Evolutionary conservation across 2,329 filamentous ascomycete genomes (phyloP).

Genomic region (Aspergillus pseudoglaucus): DNA sequence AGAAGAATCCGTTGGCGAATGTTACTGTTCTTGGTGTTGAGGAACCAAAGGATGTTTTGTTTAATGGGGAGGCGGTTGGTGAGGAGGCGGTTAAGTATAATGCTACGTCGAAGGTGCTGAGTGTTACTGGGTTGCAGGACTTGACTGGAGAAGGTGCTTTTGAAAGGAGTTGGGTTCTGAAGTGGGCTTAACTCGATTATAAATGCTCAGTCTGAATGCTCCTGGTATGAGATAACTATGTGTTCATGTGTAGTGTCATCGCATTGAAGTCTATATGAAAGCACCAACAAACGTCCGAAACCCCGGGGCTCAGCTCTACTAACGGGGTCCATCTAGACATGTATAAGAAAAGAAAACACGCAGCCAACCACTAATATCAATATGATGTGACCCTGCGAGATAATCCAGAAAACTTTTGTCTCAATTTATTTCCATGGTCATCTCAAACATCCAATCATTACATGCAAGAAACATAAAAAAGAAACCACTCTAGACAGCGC

Average conservation of each 20-base stretch:
- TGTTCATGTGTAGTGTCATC: too few species aligned
- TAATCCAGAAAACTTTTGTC: neutral
- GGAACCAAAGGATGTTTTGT: slow-evolving; percentile 38
- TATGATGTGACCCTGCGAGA: neutral
- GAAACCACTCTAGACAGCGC: slow-evolving; percentile 61
- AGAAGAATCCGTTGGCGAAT: slow-evolving; percentile 54
- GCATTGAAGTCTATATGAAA: too few species aligned
- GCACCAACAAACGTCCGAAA: too few species aligned
- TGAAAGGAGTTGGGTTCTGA: slow-evolving; percentile 51
- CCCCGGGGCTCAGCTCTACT: too few species aligned
- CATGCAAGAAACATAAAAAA: slow-evolving; percentile 7
- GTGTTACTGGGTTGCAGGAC: slow-evolving; percentile 45
- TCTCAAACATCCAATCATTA: slow-evolving; percentile 30
- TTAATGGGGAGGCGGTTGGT: slow-evolving; percentile 46
- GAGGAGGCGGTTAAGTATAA: slow-evolving; percentile 45
- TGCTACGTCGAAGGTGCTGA: slow-evolving; percentile 42
- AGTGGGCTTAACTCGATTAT: slow-evolving; percentile 36
- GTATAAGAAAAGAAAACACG: slow-evolving; percentile 2
- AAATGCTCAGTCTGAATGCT: too few species aligned
- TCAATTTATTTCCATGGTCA: slow-evolving; percentile 11
- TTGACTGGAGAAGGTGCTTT: slow-evolving; percentile 53
- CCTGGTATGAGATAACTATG: too few species aligned
- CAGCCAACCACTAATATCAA: neutral
- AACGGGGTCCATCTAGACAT: too few species aligned
- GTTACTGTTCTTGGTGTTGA: slow-evolving; percentile 57